Conservation (phyloP, 2,329 filamentous ascomycete species). For the Curvularia sp. region DNA sequence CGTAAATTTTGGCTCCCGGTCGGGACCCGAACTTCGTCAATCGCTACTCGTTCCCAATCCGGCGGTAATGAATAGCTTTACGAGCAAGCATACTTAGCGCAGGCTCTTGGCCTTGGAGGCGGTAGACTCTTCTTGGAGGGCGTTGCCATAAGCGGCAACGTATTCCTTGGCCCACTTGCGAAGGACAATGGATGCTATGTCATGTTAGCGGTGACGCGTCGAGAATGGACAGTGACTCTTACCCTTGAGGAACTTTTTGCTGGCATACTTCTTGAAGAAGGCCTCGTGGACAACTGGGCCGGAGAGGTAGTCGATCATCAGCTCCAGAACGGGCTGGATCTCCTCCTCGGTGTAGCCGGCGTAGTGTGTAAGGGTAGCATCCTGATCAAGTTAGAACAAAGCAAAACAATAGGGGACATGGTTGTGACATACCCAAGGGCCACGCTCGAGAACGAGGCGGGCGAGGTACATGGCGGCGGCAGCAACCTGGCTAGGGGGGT, state of each 20-base stretch:
- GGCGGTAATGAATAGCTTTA: conserved; percentile 17
- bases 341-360: conserved; percentile 92
- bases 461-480: conserved; percentile 95
- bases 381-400: conserved; percentile 57
- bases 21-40: conserved; percentile 15
- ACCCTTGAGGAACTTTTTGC: conserved; percentile 99
- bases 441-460: conserved; percentile 86
- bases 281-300: conserved; percentile 91
- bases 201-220: conserved; percentile 19
- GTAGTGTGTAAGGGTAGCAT: conserved; percentile 86
- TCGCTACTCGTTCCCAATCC: conserved; percentile 14
- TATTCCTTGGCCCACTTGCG: conserved; percentile 92
- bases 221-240: conserved; percentile 39
- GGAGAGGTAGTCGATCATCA: conserved; percentile 97
- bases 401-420: not conserved
- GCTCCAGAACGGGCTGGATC: conserved; percentile 86
- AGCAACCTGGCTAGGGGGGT: conserved; percentile 86
- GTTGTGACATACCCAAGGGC: conserved; percentile 76
- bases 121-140: conserved; percentile 33
- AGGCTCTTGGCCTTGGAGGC: conserved; percentile 32
- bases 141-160: conserved; percentile 43
- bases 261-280: conserved; percentile 99
- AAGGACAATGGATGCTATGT: conserved; percentile 82
- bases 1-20: conserved; percentile 23
- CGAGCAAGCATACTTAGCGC: conserved; percentile 30